phyloP scores from a whole-genome alignment of 305 asterid species.

The Solanum hybrid region DNA sequence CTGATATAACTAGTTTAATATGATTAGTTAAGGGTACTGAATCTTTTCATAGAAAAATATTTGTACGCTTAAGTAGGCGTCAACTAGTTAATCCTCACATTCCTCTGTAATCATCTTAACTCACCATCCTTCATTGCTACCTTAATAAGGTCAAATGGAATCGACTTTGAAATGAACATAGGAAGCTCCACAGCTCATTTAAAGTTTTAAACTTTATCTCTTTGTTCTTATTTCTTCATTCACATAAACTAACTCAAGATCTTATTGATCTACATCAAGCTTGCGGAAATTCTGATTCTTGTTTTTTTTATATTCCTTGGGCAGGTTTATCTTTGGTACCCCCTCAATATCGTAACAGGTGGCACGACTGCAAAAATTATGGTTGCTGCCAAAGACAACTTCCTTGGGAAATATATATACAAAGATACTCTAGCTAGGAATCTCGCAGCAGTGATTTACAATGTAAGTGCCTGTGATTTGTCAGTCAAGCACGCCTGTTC shows the following conservation, averaged over 20 bases:
- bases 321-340: slow-evolving; percentile 97
- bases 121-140: neutral
- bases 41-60: neutral
- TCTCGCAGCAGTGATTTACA: slow-evolving; percentile 88
- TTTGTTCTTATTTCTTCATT: neutral
- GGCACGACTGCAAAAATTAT: slow-evolving; percentile 96
- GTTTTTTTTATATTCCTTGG: slow-evolving; percentile 9
- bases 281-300: slow-evolving; percentile 7
- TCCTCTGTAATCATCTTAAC: neutral
- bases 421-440: slow-evolving; percentile 89
- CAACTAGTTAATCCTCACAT: neutral
- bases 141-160: neutral
- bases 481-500: neutral
- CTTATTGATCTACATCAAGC: neutral
- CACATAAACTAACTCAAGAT: neutral
- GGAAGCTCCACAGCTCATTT: neutral
- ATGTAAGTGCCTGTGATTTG: slow-evolving; percentile 32
- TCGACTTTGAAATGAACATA: neutral
- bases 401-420: slow-evolving; percentile 91
- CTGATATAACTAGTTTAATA: neutral
- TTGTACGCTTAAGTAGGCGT: neutral
- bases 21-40: neutral
- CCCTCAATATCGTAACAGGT: slow-evolving; percentile 78
- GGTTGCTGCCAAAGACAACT: slow-evolving; percentile 93
- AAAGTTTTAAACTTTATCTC: neutral